Percentiles rank a stretch among this genome's conserved stretches.
These are phyloP conservation scores for Diplodia sapinea DNA, from an alignment of 2,329 filamentous ascomycete genomes.

Conservation along the genomic window DNA sequence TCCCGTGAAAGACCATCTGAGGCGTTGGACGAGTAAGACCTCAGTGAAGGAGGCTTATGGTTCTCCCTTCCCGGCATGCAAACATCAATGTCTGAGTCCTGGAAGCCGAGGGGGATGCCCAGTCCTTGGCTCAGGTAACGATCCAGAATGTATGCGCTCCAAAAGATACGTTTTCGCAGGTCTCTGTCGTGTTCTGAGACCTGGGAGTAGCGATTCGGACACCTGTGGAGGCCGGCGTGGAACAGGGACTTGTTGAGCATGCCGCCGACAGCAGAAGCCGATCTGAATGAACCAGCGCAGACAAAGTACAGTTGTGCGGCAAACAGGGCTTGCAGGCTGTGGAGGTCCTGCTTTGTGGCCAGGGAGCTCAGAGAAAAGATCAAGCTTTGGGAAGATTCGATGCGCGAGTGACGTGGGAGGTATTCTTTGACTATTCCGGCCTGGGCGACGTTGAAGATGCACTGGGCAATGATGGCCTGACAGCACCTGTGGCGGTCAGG, in stretches of 20 bases:
- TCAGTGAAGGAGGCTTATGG: conserved; percentile 43
- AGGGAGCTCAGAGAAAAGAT: conserved; percentile 30
- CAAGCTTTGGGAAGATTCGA: conserved; percentile 29
- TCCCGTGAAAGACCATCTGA: background rate
- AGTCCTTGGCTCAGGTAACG: conserved; percentile 63
- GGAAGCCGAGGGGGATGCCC: conserved; percentile 61
- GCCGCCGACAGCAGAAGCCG: conserved; percentile 62
- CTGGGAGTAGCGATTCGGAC: conserved; percentile 59
- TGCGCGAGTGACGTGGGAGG: conserved; percentile 28
- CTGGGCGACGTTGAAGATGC: conserved; percentile 29
- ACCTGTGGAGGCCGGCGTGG: conserved; percentile 65
- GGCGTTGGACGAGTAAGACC: conserved; percentile 31
- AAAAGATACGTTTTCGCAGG: conserved; percentile 61
- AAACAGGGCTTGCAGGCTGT: conserved; percentile 55
- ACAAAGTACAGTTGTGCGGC: conserved; percentile 62
- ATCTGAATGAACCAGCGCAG: conserved; percentile 63
- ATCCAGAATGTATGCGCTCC: conserved; percentile 63
- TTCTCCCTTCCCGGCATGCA: conserved; percentile 59
- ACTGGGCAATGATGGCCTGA: conserved; percentile 30
- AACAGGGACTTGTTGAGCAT: conserved; percentile 62
- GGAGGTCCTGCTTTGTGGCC: conserved; percentile 28
- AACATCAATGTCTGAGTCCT: conserved; percentile 64
- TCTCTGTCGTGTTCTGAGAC: conserved; percentile 56
- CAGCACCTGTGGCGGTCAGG: conserved; percentile 29
- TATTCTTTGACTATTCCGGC: conserved; percentile 18